Base-by-base conservation (phyloP, 1,139 yeast species). In the Candida sanyaensis region DNA sequence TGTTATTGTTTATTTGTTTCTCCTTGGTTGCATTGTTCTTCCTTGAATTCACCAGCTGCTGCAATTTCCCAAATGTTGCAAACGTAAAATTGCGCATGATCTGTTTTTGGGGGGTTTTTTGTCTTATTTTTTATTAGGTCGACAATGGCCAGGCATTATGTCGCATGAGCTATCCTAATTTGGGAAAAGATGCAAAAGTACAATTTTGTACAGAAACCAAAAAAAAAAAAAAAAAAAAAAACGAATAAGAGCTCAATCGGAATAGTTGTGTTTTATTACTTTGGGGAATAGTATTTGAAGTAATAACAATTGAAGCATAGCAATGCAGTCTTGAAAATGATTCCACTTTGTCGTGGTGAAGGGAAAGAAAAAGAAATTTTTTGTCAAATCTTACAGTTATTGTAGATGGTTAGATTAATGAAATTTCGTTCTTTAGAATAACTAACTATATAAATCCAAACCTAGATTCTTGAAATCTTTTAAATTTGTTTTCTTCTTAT, bases 361-460 rank as follows among this genome's bases (percentile, higher is more conserved):
- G 42, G 30, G 37, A 40, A 40, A 31, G 42, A 40, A 40, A 40
- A 40, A 30, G 36, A 40, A 40, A 30, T 17, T 31, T 13, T 23
- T 31, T 30, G 36, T 29, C 28, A 40, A 30, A 29, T 36, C 39
- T 36, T 36, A 29, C 21, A 36, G 39, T 36, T 36, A 24, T 36
- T 24, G 29, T 10, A 23, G 39, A 36, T 36, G 39, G 17, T 36
- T 36, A 28, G 39, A 36, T 23, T 36, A 24, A 23, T 24, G 5
- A 10, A 36, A 21, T 4, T 36, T 36, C 23, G 39, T 36, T 11
- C 29, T 36, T 24, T 36, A 36, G 30, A 36, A 36, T 28, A 30
- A 38, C 27, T 30, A 40, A n/a, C n/a, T 31, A 40, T 40, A 40
- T 40, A 40, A 40, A 40, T 24, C 28, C 42, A 40, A 40, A 23